Percentiles rank a stretch among this genome's conserved stretches.
Evolutionary conservation across 441 rosid species (phyloP).

Genomic region (Eugenia klotzschiana): DNA sequence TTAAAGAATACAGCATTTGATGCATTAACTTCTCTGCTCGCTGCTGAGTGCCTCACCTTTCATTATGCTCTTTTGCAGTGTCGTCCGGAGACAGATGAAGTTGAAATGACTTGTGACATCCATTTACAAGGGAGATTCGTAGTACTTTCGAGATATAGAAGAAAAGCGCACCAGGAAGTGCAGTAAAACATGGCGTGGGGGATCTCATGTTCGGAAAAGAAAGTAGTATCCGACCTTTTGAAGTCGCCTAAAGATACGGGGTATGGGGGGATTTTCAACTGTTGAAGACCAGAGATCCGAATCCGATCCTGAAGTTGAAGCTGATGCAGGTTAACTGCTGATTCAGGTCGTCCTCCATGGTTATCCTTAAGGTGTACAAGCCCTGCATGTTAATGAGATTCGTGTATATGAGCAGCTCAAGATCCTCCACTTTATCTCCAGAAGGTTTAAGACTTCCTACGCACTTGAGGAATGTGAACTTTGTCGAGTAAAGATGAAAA

Average conservation of each 20-base stretch:
- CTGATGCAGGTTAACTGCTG: slow-evolving; percentile 25
- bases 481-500: background rate
- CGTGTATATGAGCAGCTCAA: background rate
- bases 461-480: background rate
- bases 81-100: background rate
- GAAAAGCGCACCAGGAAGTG: background rate
- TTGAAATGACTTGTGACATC: background rate
- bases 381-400: slow-evolving; percentile 13
- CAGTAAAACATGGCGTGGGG: background rate
- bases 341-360: slow-evolving; percentile 7
- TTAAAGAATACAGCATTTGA: background rate
- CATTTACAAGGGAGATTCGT: background rate
- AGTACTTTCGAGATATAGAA: background rate
- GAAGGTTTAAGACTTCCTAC: background rate
- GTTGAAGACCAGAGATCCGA: slow-evolving; percentile 8
- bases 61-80: background rate
- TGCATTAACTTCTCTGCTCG: background rate
- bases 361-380: slow-evolving; percentile 22
- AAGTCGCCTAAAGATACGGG: background rate
- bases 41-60: background rate
- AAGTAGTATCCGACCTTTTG: background rate
- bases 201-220: background rate
- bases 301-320: slow-evolving; percentile 25
- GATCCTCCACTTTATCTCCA: background rate
- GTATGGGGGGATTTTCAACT: background rate